Conservation (phyloP, 1,284 basidiomycete species). For the Austropuccinia psidii region DNA sequence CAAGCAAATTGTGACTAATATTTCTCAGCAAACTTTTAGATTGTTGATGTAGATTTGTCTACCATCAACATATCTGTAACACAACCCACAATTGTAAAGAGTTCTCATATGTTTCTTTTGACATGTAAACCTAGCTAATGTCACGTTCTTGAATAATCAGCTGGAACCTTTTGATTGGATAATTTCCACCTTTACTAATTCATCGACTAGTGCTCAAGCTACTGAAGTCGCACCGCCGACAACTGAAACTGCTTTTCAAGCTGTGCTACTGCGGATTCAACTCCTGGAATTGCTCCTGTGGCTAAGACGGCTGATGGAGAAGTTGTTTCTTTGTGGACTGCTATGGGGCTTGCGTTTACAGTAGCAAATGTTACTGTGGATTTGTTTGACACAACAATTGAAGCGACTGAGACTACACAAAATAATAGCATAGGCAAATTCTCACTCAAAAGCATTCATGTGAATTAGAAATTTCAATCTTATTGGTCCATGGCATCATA, state of each 20-base stretch:
- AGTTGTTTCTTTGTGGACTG: constrained; percentile 56
- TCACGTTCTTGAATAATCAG: constrained; percentile 31
- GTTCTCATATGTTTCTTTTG: neutral
- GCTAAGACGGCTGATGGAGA: constrained; percentile 53
- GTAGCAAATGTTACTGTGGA: constrained; percentile 76
- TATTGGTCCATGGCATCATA: constrained; percentile 80
- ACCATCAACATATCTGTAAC: constrained; percentile 85
- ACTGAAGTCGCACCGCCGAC: constrained; percentile 26
- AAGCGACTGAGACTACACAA: constrained; percentile 58
- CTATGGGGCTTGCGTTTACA: constrained; percentile 67
- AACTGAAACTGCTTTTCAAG: too few relatives aligned
- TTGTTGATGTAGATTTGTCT: constrained; percentile 77
- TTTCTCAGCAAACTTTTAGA: constrained; percentile 52
- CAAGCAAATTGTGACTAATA: too few relatives aligned
- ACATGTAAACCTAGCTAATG: neutral
- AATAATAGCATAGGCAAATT: constrained; percentile 78
- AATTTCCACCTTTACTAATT: constrained; percentile 86
- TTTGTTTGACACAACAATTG: constrained; percentile 69
- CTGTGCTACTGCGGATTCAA: too few relatives aligned
- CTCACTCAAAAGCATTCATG: constrained; percentile 67
- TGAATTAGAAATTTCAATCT: constrained; percentile 75
- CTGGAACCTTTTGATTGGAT: constrained; percentile 92
- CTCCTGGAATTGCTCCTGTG: neutral
- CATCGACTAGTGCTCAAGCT: constrained; percentile 42
- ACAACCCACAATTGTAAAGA: constrained; percentile 67